A percentile compares a stretch with the other conserved stretches of the same genome.
These are phyloP conservation scores for Erodium texanum DNA, from an alignment of 441 rosid genomes.

Conservation along the genomic window DNA sequence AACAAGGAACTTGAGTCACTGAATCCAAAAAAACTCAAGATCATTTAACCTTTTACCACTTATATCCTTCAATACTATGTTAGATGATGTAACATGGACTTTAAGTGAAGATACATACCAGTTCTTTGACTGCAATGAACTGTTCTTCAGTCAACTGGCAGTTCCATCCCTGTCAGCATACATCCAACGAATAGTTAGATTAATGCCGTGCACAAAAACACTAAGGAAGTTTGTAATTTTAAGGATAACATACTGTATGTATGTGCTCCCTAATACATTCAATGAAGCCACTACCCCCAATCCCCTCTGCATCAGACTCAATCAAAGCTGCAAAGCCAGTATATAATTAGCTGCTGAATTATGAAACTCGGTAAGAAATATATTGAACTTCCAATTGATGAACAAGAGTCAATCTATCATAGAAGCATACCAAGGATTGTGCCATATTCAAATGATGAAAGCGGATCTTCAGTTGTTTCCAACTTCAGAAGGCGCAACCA, in stretches of 20 bases:
- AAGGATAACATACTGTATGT: conserved; percentile 50
- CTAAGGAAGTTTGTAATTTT: conserved; percentile 15
- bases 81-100: neutral
- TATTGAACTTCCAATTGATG: conserved; percentile 15
- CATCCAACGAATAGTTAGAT: conserved; percentile 31
- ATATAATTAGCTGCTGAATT: conserved; percentile 20
- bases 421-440: conserved; percentile 71
- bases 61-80: neutral
- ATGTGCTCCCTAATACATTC: conserved; percentile 98
- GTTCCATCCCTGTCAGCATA: conserved; percentile 70
- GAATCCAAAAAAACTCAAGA: neutral
- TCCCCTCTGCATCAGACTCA: conserved; percentile 99
- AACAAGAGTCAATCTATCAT: neutral
- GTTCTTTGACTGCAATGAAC: conserved; percentile 96
- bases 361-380: conserved; percentile 12
- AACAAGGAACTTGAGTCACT: neutral
- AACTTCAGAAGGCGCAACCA: conserved; percentile 93
- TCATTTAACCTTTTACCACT: neutral
- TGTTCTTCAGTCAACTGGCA: conserved; percentile 86
- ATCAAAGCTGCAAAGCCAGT: conserved; percentile 67
- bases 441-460: conserved; percentile 96
- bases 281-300: conserved; percentile 98
- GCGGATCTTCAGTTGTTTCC: conserved; percentile 93
- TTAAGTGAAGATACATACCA: conserved; percentile 41
- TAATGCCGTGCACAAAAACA: conserved; percentile 15